These are phyloP conservation scores for Taphrina wiesneri DNA, from an alignment of 1,139 yeast genomes.

Conservation along the genomic window DNA sequence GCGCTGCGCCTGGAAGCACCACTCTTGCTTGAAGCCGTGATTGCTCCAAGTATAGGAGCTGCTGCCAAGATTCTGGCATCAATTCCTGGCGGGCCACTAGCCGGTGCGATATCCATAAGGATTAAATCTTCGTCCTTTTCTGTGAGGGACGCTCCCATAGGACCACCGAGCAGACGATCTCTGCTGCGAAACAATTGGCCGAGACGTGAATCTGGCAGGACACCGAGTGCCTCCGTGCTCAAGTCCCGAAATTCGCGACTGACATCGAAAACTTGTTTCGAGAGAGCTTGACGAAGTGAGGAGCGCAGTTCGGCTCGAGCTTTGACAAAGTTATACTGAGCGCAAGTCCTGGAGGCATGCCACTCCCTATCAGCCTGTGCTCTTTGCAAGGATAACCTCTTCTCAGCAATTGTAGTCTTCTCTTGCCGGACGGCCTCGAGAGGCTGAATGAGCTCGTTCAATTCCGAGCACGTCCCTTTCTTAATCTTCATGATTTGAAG, in stretches of 20 bases:
- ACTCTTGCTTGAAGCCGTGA: background rate
- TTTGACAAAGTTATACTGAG: conserved; percentile 19
- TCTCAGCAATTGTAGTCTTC: background rate
- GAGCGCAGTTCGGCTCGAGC: conserved; percentile 8
- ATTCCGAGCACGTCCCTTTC: background rate
- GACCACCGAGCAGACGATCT: background rate
- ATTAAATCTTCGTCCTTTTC: conserved; percentile 23
- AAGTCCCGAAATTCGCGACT: conserved; percentile 14
- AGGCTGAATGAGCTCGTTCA: background rate
- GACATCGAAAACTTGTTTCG: background rate
- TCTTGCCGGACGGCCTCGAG: conserved; percentile 2
- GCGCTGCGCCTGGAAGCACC: background rate
- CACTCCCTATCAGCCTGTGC: conserved; percentile 17
- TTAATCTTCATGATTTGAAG: background rate
- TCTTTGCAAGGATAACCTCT: background rate
- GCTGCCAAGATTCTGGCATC: conserved; percentile 6
- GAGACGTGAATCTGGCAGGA: background rate
- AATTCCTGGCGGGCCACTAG: background rate
- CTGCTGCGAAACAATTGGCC: background rate
- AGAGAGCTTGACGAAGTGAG: conserved; percentile 4
- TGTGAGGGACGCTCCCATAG: conserved; percentile 6
- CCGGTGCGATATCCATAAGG: conserved; percentile 5
- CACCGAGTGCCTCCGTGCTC: conserved; percentile 5
- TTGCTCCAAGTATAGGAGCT: conserved; percentile 8
- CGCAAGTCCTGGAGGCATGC: conserved; percentile 14